These are phyloP conservation scores for Paraphoma sp. DNA, from an alignment of 2,329 filamentous ascomycete species.

Conservation along the genomic window DNA sequence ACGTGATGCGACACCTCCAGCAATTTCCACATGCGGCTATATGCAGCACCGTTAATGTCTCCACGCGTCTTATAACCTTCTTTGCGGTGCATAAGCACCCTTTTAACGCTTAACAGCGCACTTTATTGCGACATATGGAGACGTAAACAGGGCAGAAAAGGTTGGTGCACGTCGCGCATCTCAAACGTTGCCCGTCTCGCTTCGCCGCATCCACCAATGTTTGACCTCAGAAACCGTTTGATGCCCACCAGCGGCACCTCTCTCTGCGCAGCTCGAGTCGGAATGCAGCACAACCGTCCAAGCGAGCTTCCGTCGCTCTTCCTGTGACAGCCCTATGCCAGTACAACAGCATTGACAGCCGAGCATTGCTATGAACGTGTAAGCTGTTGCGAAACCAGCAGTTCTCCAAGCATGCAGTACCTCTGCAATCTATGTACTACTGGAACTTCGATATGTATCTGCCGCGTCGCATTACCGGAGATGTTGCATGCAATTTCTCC, in stretches of 20 bases:
- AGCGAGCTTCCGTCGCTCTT: slow-evolving; percentile 21
- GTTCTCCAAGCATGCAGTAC: slow-evolving; percentile 25
- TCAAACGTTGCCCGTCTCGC: slow-evolving; percentile 39
- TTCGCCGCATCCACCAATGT: slow-evolving; percentile 27
- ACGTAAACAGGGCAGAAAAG: slow-evolving; percentile 15
- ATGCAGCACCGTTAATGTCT: not conserved
- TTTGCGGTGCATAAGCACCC: not conserved
- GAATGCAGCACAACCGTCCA: slow-evolving; percentile 25
- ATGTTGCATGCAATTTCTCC: slow-evolving; percentile 5
- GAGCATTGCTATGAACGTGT: slow-evolving; percentile 21
- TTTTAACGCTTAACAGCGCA: slow-evolving; percentile 17
- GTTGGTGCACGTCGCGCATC: slow-evolving; percentile 41
- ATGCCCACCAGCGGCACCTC: slow-evolving; percentile 28
- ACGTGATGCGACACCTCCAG: slow-evolving; percentile 1
- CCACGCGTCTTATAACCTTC: slow-evolving; percentile 2
- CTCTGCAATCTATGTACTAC: not conserved
- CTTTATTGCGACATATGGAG: slow-evolving; percentile 24
- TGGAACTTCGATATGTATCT: slow-evolving; percentile 26
- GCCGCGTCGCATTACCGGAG: slow-evolving; percentile 9
- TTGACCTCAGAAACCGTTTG: slow-evolving; percentile 12
- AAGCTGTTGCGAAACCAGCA: slow-evolving; percentile 29
- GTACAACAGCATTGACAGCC: slow-evolving; percentile 39
- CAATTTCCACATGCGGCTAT: slow-evolving; percentile 3
- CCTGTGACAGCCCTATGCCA: slow-evolving; percentile 28
- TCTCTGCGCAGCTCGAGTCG: slow-evolving; percentile 15